phyloP scores from a whole-genome alignment of 306 rosid genomes.

The Cucumis cinereus region DNA sequence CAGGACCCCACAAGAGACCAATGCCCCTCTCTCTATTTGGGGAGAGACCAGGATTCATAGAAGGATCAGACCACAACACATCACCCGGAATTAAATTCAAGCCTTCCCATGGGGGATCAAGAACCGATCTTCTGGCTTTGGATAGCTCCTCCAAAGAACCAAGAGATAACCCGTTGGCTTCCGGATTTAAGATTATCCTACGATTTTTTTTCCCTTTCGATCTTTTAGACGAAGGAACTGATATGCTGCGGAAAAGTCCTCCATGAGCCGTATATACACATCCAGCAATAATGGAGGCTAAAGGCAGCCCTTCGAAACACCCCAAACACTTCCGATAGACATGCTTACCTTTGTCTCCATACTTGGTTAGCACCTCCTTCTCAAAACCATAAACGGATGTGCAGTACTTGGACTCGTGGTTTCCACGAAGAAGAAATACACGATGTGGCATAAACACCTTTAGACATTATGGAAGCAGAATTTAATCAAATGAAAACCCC shows the following conservation, averaged over 20 bases:
- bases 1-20: slow-evolving; percentile 86
- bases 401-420: slow-evolving; percentile 83
- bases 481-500: neutral
- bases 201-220: slow-evolving; percentile 68
- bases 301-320: slow-evolving; percentile 88
- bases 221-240: slow-evolving; percentile 48
- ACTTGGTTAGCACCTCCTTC: slow-evolving; percentile 67
- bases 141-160: slow-evolving; percentile 71
- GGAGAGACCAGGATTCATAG: slow-evolving; percentile 58
- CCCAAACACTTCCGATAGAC: slow-evolving; percentile 79
- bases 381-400: slow-evolving; percentile 89
- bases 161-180: slow-evolving; percentile 30
- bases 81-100: slow-evolving; percentile 81
- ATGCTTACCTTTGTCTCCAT: slow-evolving; percentile 68
- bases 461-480: slow-evolving; percentile 13
- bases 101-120: slow-evolving; percentile 98
- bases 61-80: slow-evolving; percentile 92
- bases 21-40: slow-evolving; percentile 83
- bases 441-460: slow-evolving; percentile 51
- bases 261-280: slow-evolving; percentile 85
- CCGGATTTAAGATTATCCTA: slow-evolving; percentile 34
- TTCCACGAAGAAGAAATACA: slow-evolving; percentile 63
- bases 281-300: slow-evolving; percentile 66
- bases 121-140: slow-evolving; percentile 67
- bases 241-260: slow-evolving; percentile 66